Percentiles rank a stretch among this genome's conserved stretches.
Evolutionary conservation across 805 yeast genomes (phyloP).

Genomic region (Ogataea thermomethanolica): DNA sequence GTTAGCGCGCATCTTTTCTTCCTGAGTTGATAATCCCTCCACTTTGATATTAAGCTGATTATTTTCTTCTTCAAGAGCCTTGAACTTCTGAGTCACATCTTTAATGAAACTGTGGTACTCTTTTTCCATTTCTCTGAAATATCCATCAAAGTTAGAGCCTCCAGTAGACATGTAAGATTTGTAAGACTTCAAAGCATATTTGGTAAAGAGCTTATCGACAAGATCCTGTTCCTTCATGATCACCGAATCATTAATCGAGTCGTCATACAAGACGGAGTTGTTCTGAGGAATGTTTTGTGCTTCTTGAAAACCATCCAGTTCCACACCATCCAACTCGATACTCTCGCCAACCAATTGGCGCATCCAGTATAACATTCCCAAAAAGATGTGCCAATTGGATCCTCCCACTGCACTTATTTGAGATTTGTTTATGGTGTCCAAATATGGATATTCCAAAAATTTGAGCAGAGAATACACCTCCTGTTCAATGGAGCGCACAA

Average conservation of each 20-base stretch:
- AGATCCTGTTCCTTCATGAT: constrained; percentile 26
- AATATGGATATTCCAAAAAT: constrained; percentile 69
- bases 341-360: constrained; percentile 49
- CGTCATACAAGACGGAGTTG: constrained; percentile 28
- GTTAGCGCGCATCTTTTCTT: constrained; percentile 46
- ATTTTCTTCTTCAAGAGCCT: constrained; percentile 40
- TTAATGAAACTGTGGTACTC: constrained; percentile 52
- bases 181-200: constrained; percentile 66
- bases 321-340: constrained; percentile 36
- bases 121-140: constrained; percentile 49
- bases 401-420: constrained; percentile 92
- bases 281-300: constrained; percentile 20
- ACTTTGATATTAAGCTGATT: constrained; percentile 37
- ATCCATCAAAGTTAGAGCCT: constrained; percentile 58
- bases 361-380: constrained; percentile 84
- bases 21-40: constrained; percentile 41
- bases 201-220: constrained; percentile 31
- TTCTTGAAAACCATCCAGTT: constrained; percentile 27
- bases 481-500: constrained; percentile 63
- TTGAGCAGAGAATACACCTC: constrained; percentile 71
- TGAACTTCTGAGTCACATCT: constrained; percentile 46
- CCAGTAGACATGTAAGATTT: constrained; percentile 55
- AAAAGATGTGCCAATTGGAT: constrained; percentile 76
- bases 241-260: constrained; percentile 24
- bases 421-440: constrained; percentile 76